Evolutionary conservation across 257 asterid genomes (phyloP).

Genomic region (Leptodermis oblonga): DNA sequence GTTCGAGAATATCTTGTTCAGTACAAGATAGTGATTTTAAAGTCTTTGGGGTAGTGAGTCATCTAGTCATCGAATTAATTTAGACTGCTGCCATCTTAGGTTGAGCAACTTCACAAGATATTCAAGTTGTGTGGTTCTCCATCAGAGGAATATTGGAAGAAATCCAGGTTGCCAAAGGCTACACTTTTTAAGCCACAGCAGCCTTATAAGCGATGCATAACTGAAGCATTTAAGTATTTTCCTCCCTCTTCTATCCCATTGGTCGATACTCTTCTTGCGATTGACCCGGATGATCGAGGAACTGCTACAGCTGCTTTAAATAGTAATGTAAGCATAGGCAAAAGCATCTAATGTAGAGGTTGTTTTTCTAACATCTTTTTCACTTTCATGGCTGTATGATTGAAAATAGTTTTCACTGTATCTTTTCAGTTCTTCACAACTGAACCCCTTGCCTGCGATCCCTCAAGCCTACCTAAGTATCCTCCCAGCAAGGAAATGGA

Average conservation of each 20-base stretch:
- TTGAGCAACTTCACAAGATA: conserved; percentile 92
- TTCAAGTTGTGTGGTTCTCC: conserved; percentile 93
- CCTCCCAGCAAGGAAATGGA: conserved; percentile 98
- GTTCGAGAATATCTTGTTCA: background rate
- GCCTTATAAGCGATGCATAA: conserved; percentile 59
- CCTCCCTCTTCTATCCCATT: conserved; percentile 61
- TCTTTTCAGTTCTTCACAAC: conserved; percentile 57
- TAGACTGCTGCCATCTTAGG: conserved; percentile 34
- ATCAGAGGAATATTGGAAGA: conserved; percentile 81
- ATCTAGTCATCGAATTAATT: background rate
- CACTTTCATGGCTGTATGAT: background rate
- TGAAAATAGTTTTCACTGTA: background rate
- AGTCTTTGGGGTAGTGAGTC: background rate
- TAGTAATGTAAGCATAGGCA: conserved; percentile 48
- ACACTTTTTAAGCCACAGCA: conserved; percentile 81
- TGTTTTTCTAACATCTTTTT: background rate
- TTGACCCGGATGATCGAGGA: conserved; percentile 81
- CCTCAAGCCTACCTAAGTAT: conserved; percentile 77
- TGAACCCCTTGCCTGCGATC: conserved; percentile 84
- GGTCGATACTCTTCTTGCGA: conserved; percentile 64
- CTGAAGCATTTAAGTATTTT: conserved; percentile 70
- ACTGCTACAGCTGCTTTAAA: conserved; percentile 70
- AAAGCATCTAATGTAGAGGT: background rate
- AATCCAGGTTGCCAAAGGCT: conserved; percentile 65
- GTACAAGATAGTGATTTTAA: background rate